Base-by-base conservation (phyloP, 306 rosid genomes). In the Neltuma alba region DNA sequence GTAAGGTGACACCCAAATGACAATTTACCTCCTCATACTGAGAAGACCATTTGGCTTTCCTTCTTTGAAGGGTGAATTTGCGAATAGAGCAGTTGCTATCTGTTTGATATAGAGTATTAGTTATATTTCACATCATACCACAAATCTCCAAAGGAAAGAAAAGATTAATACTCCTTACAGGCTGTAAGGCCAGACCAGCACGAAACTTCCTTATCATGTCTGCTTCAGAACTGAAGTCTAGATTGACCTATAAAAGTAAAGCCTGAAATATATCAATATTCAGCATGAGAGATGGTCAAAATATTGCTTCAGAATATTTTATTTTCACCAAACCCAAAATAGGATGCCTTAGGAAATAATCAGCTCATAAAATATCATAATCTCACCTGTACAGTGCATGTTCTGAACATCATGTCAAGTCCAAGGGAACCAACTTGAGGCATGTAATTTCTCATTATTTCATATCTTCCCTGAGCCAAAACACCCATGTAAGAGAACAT, bases 21-120 rank as follows among this genome's bases (percentile, higher is more conserved):
- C 36, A 30, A 48, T 1, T 34, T 75, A 95, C 99, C 99, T 96
- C 88, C 98, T 90, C 98, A 90, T 93, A 87, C 99, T 96, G 44
- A 91, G 87, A 83, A 83, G 92, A 74, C 98, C 98, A 88, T 96
- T 96, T 54, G 98, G 93, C 89, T 93, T 93, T 82, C 96, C 99
- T 81, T 96, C 98, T 10, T 82, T 90, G 85, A 96, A 96, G 47
- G 99, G 99, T 70, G 99, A 96, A 86, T 93, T 96, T 14, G 99
- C 99, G 75, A 96, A 96, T 69, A 96, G 89, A 75, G 99, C 99
- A 7, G 97, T 96, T 85, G 99, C 98, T 83, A 96, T 96, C 99
- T 96, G 96, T 86, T 81, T 76, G 74, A 78, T 72, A 68, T 57
- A 74, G 62, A 84, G 80, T 23, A 74, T 33, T 50, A n/a, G 70